Evolutionary conservation across 176 grass and related monocot genomes (phyloP), one percentile per base, ranked within the genome.

Genomic region (Eremochloa ophiuroides): DNA sequence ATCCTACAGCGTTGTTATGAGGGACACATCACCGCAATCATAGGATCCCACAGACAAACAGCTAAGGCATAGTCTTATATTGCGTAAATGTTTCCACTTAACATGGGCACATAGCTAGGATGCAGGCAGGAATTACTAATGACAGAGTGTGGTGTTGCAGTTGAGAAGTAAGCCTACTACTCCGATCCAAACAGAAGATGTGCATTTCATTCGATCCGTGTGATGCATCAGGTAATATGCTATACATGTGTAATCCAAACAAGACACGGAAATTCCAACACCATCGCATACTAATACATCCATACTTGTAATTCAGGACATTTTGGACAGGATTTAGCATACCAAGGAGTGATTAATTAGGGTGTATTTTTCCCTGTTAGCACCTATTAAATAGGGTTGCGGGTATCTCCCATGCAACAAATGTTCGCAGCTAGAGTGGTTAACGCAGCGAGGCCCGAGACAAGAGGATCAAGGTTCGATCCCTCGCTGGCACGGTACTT

Each of bases 171-270:
- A 79, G 22, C n/a, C 30, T 7, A 30, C 9, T 43, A 74, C 44
- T 67, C 25, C 5, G 15, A 79, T 56, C 37, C 60, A 35, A 4
- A 66, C 4, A 26, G 48, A 76, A 53, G 43, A 26, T 5, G 4
- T 10, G 15, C 11, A 86, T 29, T 81, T 27, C 25, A 41, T 82
- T 37, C 25, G 25, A 34, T 31, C 33, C 43, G 72, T 33, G 53
- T 59, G 15, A 65, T 8, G 8, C 66, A 83, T 83, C 27, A 83
- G 66, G 62, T 55, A 66, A 16, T 26, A 83, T 44, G 62, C 53
- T 41, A 78, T 37, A 63, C 12, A 69, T 76, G 18, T 46, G 8
- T 11, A 78, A 29, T 62, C 25, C 60, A 88, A 74, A 60, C n/a
- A 60, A 26, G 37, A 14, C 41, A 74, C 10, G n/a, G 20, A 41